Base-by-base conservation (phyloP, 2,329 filamentous ascomycete genomes). In the Aspergillus glaucus region DNA sequence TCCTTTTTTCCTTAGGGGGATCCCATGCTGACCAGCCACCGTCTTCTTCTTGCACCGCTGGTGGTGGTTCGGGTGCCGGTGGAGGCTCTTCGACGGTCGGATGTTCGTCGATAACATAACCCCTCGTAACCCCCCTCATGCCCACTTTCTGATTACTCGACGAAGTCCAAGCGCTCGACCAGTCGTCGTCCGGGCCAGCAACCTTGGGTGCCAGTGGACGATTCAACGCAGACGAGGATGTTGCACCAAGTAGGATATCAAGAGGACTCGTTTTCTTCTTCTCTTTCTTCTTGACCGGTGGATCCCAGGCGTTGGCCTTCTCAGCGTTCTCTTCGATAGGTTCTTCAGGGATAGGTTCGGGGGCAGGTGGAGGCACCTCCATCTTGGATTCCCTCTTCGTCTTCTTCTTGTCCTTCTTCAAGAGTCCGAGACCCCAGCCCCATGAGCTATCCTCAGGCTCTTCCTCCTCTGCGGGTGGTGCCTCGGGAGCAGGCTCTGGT, bases 81-180 rank as follows among this genome's bases (percentile, higher is more conserved):
- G 55, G 48, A 9, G 55, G 56, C 26, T 50, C 45, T 12, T 51
- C 49, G 21, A 43, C 41, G n/a, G 53, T 48, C 9, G 55, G 51
- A 50, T 58, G 55, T 47, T 62, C 60, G 26, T 63, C 62, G 4
- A 59, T 53, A 14, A 55, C 51, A 5, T 46, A 47, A 36, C 60
- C 62, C 50, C 68, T 68, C 52, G 56, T 58, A 8, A 62, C 62
- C 50, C 26, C 26, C 10, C 70, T 70, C 44, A 72, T 72, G 56
- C 73, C 72, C 56, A 75, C 72, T 50, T 69, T 65, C 52, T 69
- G 66, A 12, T 53, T 57, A n/a, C 37, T 40, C 7, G 51, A 22
- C 24, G 56, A 55, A 28, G 58, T 60, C 63, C 63, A 68, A 19
- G 34, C 34, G 34, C 34, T 15, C 6, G 14, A 36, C 15, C 67